A percentile compares a stretch with the other conserved stretches of the same genome.
Conservation (phyloP, 202 grass and related monocot species). For the Bolboschoenoplectus hybrid region DNA sequence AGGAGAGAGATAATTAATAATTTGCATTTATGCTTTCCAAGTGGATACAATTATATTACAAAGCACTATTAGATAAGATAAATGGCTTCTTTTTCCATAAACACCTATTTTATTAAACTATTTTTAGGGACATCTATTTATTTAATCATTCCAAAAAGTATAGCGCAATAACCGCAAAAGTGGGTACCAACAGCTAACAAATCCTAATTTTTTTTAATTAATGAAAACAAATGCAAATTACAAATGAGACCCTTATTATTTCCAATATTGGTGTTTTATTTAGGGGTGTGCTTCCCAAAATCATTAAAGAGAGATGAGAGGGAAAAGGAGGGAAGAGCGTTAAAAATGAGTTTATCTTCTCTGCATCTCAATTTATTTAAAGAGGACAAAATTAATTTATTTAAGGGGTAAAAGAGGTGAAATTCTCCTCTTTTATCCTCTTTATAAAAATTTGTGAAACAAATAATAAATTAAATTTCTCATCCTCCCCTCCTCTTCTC, state of each 20-base stretch:
- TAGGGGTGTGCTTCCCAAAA: too few species aligned
- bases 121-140: neutral
- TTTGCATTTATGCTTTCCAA: neutral
- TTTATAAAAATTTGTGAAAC: too few species aligned
- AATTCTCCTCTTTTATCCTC: too few species aligned
- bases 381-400: too few species aligned
- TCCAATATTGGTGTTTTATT: neutral
- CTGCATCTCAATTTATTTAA: too few species aligned
- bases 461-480: too few species aligned
- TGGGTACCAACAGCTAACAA: conserved; percentile 25
- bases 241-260: neutral
- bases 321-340: too few species aligned
- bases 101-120: neutral
- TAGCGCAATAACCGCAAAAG: conserved; percentile 20
- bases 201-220: neutral
- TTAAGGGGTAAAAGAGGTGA: too few species aligned
- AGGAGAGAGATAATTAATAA: neutral
- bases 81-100: neutral
- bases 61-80: neutral
- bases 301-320: too few species aligned
- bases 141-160: neutral
- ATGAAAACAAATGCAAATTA: neutral
- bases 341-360: too few species aligned
- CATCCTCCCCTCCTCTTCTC: too few species aligned
- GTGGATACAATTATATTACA: neutral